Conservation (phyloP, 2,329 filamentous ascomycete species). For the Chaetomiaceae sp. region DNA sequence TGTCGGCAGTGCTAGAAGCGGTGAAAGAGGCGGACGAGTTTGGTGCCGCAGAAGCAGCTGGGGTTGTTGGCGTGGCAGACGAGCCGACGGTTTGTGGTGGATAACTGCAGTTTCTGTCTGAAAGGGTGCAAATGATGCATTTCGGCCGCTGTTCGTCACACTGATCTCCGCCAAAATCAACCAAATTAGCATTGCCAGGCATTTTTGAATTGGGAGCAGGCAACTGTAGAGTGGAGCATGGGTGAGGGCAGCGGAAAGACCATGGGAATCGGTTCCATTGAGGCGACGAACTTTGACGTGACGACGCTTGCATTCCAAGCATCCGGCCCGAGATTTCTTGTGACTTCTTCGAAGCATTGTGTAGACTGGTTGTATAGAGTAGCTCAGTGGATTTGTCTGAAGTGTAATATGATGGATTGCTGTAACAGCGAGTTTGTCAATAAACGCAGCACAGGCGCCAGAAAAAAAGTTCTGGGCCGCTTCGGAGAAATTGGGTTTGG, state of each 20-base stretch:
- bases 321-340: conserved; percentile 31
- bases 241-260: no score
- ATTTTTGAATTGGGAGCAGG: no score
- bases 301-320: conserved; percentile 30
- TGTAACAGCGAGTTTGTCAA: not conserved
- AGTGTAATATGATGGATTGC: not conserved
- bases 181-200: not conserved
- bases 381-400: not conserved
- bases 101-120: conserved; percentile 29
- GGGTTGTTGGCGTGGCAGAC: not conserved
- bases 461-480: no score
- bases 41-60: not conserved
- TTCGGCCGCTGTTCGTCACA: conserved; percentile 30
- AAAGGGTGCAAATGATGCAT: conserved; percentile 31
- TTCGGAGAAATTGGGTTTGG: not conserved
- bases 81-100: not conserved
- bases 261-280: no score
- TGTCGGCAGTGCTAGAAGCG: not conserved
- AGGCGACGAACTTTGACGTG: conserved; percentile 23
- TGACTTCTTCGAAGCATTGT: conserved; percentile 27
- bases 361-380: not conserved
- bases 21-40: not conserved
- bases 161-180: not conserved
- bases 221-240: no score
- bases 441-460: no score